Evolutionary conservation across 2,329 filamentous ascomycete species (phyloP).

Genomic region (Hirsutella minnesotensis): DNA sequence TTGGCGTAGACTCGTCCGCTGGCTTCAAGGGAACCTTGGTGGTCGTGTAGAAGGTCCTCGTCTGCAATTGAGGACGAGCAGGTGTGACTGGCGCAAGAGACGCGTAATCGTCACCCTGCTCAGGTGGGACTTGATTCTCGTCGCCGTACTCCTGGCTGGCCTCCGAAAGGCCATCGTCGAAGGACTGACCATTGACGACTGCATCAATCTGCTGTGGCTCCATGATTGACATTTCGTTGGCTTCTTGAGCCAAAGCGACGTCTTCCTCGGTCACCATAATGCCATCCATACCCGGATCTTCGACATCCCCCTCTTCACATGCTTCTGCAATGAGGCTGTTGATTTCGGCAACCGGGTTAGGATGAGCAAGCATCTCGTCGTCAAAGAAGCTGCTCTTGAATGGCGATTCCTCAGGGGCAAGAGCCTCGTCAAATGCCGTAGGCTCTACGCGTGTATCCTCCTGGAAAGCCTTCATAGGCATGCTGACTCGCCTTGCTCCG

Average conservation of each 20-base stretch:
- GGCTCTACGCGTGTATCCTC: background rate
- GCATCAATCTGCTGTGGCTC: constrained; percentile 29
- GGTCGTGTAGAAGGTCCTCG: constrained; percentile 51
- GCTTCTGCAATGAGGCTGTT: constrained; percentile 7
- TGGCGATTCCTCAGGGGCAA: constrained; percentile 22
- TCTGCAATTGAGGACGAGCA: constrained; percentile 30
- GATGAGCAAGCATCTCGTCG: constrained; percentile 40
- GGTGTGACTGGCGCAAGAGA: constrained; percentile 39
- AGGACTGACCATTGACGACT: constrained; percentile 15
- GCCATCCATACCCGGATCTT: constrained; percentile 28
- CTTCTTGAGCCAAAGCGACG: constrained; percentile 43
- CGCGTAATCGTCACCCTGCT: constrained; percentile 28
- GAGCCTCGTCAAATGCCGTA: background rate
- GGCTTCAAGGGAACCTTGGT: constrained; percentile 67
- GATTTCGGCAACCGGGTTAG: constrained; percentile 7
- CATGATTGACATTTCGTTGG: constrained; percentile 47
- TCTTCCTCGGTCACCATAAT: constrained; percentile 42
- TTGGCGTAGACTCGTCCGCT: constrained; percentile 45
- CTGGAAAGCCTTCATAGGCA: background rate
- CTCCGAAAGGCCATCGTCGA: constrained; percentile 43
- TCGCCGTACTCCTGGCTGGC: constrained; percentile 56
- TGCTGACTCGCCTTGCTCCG: too few relatives aligned
- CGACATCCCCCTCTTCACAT: constrained; percentile 8
- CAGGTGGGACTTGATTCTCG: constrained; percentile 49
- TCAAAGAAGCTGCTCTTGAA: constrained; percentile 44